Evolutionary conservation across 768 basidiomycete genomes (phyloP).

Genomic region (Hysterangium stoloniferum): DNA sequence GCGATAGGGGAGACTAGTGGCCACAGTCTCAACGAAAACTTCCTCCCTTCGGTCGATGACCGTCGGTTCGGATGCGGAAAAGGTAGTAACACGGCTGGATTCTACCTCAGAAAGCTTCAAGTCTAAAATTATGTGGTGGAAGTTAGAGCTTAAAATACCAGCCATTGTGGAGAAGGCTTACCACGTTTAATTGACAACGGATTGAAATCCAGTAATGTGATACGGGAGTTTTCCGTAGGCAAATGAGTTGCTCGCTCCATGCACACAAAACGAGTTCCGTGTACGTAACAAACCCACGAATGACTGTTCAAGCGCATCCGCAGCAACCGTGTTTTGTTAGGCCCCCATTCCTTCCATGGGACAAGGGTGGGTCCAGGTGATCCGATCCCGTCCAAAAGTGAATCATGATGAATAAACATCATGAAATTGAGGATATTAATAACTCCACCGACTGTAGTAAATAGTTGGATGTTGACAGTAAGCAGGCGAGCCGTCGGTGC

Average conservation of each 20-base stretch:
- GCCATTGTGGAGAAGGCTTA: too few relatives aligned
- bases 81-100: too few relatives aligned
- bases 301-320: conserved; percentile 22
- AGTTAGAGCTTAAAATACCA: too few relatives aligned
- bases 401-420: conserved; percentile 36
- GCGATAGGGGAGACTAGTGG: too few relatives aligned
- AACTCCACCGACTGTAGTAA: conserved; percentile 24
- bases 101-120: too few relatives aligned
- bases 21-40: too few relatives aligned
- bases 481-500: neutral
- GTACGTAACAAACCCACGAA: conserved; percentile 58
- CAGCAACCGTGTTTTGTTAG: conserved; percentile 37
- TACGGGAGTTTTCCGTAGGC: conserved; percentile 25
- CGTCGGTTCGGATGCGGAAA: too few relatives aligned
- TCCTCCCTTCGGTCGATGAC: too few relatives aligned
- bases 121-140: too few relatives aligned
- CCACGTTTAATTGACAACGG: neutral
- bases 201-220: conserved; percentile 36
- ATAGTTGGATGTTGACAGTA: neutral
- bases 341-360: conserved; percentile 48
- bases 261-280: conserved; percentile 37
- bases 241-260: conserved; percentile 13
- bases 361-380: conserved; percentile 19
- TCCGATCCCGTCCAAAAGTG: conserved; percentile 24
- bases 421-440: conserved; percentile 25